Percentiles rank a stretch among this genome's conserved stretches.
Evolutionary conservation across 2,329 filamentous ascomycete species (phyloP).

Genomic region (Colletotrichum brevisporum): DNA sequence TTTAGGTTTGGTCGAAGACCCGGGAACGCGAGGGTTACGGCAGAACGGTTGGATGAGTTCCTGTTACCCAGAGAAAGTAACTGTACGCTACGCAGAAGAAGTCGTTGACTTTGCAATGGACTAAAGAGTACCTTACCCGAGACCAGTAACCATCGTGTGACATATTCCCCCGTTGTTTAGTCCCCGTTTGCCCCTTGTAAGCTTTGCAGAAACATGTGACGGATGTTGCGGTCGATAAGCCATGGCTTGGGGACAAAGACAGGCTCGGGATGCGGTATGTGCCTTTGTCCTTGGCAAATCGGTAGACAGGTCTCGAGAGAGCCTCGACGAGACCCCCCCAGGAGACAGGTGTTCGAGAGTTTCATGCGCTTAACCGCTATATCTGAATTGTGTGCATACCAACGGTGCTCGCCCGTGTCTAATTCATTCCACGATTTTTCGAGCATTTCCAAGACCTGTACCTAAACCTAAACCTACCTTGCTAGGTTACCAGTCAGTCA

Average conservation of each 20-base stretch:
- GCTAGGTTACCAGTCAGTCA: neutral
- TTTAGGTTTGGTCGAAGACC: slow-evolving; percentile 28
- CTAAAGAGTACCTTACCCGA: slow-evolving; percentile 33
- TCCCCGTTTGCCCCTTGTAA: neutral
- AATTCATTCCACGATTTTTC: slow-evolving; percentile 21
- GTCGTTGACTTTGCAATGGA: slow-evolving; percentile 38
- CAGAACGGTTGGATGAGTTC: slow-evolving; percentile 33
- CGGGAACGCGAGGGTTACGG: slow-evolving; percentile 27
- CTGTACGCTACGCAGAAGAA: slow-evolving; percentile 34
- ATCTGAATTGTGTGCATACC: slow-evolving; percentile 24
- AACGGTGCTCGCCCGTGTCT: slow-evolving; percentile 12
- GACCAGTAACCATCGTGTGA: slow-evolving; percentile 24
- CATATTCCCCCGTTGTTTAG: slow-evolving; percentile 9
- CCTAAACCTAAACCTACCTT: too few relatives aligned
- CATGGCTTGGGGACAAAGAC: slow-evolving; percentile 35
- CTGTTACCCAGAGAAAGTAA: slow-evolving; percentile 39
- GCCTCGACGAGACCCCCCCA: neutral
- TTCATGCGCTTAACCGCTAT: slow-evolving; percentile 2
- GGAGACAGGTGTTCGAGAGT: neutral
- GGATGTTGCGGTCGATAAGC: slow-evolving; percentile 6
- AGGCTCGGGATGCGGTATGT: slow-evolving; percentile 8
- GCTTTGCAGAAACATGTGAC: slow-evolving; percentile 24
- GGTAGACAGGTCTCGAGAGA: neutral
- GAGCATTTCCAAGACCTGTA: slow-evolving; percentile 24
- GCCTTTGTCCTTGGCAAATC: slow-evolving; percentile 32